Base-by-base conservation (phyloP, 2,329 filamentous ascomycete genomes). In the Graphium sp. region DNA sequence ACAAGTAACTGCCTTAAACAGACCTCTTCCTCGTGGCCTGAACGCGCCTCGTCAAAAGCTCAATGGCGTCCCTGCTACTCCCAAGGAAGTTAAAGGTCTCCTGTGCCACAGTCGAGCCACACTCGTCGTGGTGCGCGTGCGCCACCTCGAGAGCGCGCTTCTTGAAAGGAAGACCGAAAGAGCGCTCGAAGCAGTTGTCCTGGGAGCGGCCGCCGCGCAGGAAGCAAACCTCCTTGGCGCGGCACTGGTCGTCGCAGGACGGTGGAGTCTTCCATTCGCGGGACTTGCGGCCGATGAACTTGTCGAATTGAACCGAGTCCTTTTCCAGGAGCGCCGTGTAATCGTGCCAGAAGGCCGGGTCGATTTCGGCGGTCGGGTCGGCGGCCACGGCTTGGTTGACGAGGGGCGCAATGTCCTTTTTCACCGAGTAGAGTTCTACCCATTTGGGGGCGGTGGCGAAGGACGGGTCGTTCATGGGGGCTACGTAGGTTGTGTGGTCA, bases 321-420 rank as follows among this genome's bases (percentile, higher is more conserved):
- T 33, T 37, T 34, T 63, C 57, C 27, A 72, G 56, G 4, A 48
- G 41, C 1, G 47, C 47, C 2, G 66, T 71, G 13, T 71, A 50
- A 36, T 63, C 58, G 41, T 71, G 66, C 66, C 67, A 73, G 44
- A 71, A 71, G 1, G 57, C 58, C 0, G 66, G 59, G 2, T 60
- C 64, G 19, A 74, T 54, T 36, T 72, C 45, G 4, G 51, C 50
- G 7, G 43, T 44, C 3, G 44, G 24, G 23, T 48, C 37, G 8
- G 43, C 44, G 10, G 34, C 30, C 2, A 59, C 36, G 2, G 59
- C 53, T 21, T 61, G 56, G 18, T 34, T 41, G 10, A 63, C 44
- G 2, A 57, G 45, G 1, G 52, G 37, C 5, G 63, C 65, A 38
- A 72, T 72, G 6, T 52, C 47, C 29, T 59, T 58, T 40, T 61